Conservation (phyloP, 352 stramenopile species). For the Phytophthora cryptogea region DNA sequence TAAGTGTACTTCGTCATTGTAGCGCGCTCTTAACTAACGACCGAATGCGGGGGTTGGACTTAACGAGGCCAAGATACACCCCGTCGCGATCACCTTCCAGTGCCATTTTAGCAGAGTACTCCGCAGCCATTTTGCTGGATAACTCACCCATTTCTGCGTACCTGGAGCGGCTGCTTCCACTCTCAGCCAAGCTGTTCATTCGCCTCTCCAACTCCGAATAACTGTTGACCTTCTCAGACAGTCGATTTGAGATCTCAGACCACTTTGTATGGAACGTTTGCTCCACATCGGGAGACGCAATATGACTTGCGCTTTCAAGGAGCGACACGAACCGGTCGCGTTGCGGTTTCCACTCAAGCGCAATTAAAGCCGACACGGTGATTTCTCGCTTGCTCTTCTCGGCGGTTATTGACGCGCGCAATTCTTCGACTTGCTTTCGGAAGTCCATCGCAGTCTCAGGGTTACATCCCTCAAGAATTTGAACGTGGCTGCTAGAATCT, state of each 20-base stretch:
- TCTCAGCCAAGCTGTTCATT: constrained; percentile 22
- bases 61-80: constrained; percentile 28
- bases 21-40: constrained; percentile 31
- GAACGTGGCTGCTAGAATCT: constrained; percentile 27
- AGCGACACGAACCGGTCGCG: constrained; percentile 17
- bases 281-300: constrained; percentile 14
- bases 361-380: constrained; percentile 46
- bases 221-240: constrained; percentile 18
- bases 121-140: constrained; percentile 40
- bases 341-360: constrained; percentile 24
- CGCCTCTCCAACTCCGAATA: constrained; percentile 24
- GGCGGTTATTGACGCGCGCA: constrained; percentile 36
- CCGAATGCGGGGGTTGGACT: constrained; percentile 29
- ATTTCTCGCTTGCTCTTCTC: constrained; percentile 48
- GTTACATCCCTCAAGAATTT: constrained; percentile 31
- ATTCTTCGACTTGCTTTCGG: constrained; percentile 43
- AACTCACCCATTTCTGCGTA: constrained; percentile 38
- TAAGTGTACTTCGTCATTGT: background rate
- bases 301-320: constrained; percentile 7
- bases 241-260: constrained; percentile 18
- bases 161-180: constrained; percentile 17
- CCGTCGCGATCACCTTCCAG: constrained; percentile 22
- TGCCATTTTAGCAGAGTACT: constrained; percentile 30
- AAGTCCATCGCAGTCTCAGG: constrained; percentile 33
- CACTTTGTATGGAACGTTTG: constrained; percentile 29